Percentiles rank a stretch among this genome's conserved stretches.
Conservation (phyloP, 2,329 filamentous ascomycete genomes). For the Diaporthe nobilis region DNA sequence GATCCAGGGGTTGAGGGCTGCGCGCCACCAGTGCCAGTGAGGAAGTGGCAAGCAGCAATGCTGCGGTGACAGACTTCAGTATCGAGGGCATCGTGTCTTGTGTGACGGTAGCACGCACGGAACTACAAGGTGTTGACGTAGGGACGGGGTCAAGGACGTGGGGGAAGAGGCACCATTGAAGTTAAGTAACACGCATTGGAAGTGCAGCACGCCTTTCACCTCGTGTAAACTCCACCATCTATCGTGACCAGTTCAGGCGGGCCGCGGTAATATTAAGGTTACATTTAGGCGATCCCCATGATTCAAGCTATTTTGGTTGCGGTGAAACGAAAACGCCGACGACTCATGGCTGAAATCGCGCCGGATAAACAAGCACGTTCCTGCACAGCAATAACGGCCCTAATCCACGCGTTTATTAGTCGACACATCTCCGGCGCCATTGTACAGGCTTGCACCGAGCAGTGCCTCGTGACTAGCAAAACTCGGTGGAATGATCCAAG, state of each 20-base stretch:
- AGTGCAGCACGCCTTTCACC: slow-evolving; percentile 5
- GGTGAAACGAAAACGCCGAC: background rate
- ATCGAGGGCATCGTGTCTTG: slow-evolving; percentile 14
- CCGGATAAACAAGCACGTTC: slow-evolving; percentile 26
- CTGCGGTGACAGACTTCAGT: background rate
- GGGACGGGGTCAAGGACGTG: background rate
- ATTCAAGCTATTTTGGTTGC: slow-evolving; percentile 22
- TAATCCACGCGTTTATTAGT: background rate
- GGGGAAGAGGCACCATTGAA: background rate
- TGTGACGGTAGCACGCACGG: background rate
- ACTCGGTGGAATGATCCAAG: slow-evolving; percentile 23
- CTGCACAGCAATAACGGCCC: background rate
- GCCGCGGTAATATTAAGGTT: slow-evolving; percentile 4
- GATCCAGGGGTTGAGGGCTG: slow-evolving; percentile 17
- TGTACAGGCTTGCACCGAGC: background rate
- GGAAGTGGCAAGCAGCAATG: slow-evolving; percentile 31
- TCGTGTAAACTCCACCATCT: slow-evolving; percentile 6
- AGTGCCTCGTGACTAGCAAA: background rate
- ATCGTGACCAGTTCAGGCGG: slow-evolving; percentile 26
- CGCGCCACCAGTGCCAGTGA: slow-evolving; percentile 17
- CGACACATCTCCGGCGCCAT: slow-evolving; percentile 7
- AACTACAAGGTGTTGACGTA: background rate
- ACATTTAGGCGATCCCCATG: slow-evolving; percentile 27
- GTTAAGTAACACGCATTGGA: background rate
- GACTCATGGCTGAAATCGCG: slow-evolving; percentile 2